phyloP scores from a whole-genome alignment of 495 filamentous ascomycete species.

The Trypethelium eluteriae region DNA sequence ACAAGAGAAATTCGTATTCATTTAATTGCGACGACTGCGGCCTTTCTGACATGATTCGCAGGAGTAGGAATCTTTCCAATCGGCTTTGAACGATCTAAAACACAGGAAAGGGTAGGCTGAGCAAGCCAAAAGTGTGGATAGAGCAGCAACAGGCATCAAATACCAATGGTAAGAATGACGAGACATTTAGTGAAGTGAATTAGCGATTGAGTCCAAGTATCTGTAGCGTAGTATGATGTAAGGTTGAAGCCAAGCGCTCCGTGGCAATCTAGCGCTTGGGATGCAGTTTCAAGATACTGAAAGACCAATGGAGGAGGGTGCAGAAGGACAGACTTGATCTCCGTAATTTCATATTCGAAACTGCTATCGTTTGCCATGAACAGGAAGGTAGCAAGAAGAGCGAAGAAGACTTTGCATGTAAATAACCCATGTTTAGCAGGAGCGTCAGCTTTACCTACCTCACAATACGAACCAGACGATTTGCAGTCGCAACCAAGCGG shows the following conservation, averaged over 20 bases:
- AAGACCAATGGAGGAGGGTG: not conserved
- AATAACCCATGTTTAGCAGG: not conserved
- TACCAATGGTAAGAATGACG: conserved; percentile 1
- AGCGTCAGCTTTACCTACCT: not conserved
- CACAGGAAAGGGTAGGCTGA: conserved; percentile 3
- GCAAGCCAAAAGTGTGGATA: not conserved
- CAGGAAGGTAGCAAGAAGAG: not conserved
- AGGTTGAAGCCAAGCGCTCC: not conserved
- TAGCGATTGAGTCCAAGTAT: not conserved
- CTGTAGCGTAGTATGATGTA: not conserved
- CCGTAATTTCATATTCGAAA: not conserved
- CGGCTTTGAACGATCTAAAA: not conserved
- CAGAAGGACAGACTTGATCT: not conserved
- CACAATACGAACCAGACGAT: not conserved
- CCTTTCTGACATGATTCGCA: conserved; percentile 10
- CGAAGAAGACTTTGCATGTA: not conserved
- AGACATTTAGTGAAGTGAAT: not conserved
- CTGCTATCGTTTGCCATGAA: not conserved
- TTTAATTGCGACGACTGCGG: not conserved
- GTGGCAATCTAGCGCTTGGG: not conserved
- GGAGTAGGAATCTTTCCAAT: conserved; percentile 8
- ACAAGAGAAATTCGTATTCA: not conserved
- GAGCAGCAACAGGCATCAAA: conserved; percentile 7
- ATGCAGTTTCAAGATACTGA: not conserved
- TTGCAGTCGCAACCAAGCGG: no score